These are phyloP conservation scores for Ganoderma leucocontextum DNA, from an alignment of 1,284 basidiomycete genomes.

Conservation along the genomic window DNA sequence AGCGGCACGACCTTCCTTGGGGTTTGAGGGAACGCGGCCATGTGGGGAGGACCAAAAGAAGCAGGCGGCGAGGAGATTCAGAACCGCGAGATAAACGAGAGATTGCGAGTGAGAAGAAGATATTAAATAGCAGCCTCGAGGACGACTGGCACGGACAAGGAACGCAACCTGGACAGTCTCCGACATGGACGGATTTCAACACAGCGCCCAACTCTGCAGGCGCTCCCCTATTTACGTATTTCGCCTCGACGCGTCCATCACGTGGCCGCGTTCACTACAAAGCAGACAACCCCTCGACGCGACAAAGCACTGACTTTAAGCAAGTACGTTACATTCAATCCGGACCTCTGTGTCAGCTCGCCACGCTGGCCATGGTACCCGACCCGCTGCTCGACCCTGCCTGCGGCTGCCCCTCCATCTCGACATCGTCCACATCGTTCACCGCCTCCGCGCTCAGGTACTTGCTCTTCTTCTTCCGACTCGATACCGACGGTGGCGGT, in stretches of 20 bases:
- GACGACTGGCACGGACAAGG: background rate
- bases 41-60: conserved; percentile 29
- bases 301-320: background rate
- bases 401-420: conserved; percentile 35
- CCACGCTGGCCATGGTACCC: conserved; percentile 7
- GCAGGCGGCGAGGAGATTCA: conserved; percentile 18
- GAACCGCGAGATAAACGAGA: conserved; percentile 19
- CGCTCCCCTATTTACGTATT: conserved; percentile 24
- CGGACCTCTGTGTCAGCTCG: background rate
- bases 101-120: conserved; percentile 12
- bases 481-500: conserved; percentile 49
- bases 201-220: conserved; percentile 3
- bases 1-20: conserved; percentile 76
- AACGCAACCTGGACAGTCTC: background rate
- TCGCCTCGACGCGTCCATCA: conserved; percentile 31
- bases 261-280: conserved; percentile 22
- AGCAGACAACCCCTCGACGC: background rate
- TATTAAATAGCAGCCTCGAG: conserved; percentile 14
- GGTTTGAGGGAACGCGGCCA: conserved; percentile 57
- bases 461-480: conserved; percentile 52
- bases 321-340: background rate
- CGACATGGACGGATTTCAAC: background rate
- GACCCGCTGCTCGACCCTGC: conserved; percentile 25
- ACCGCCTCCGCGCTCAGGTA: conserved; percentile 64
- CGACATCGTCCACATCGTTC: conserved; percentile 45